Conservation (phyloP, 495 filamentous ascomycete species). For the Penicillium herquei region DNA sequence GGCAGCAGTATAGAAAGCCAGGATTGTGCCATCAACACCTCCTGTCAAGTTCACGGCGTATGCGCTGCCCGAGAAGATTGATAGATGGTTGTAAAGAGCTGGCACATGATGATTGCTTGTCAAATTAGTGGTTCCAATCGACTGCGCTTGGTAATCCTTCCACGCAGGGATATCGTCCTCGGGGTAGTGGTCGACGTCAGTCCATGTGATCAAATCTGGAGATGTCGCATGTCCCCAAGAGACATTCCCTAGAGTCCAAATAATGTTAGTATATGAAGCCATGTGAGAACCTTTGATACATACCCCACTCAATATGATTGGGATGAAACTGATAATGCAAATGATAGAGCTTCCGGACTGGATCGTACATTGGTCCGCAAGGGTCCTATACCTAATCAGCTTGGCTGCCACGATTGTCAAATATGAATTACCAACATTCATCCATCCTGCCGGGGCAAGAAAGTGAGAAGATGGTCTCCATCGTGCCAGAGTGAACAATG, state of each 20-base stretch:
- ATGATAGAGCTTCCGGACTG: constrained; percentile 11
- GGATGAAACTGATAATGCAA: constrained; percentile 20
- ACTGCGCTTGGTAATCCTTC: constrained; percentile 15
- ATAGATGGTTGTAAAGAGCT: constrained; percentile 15
- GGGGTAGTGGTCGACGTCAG: constrained; percentile 13
- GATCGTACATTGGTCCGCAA: constrained; percentile 17
- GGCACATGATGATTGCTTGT: constrained; percentile 14
- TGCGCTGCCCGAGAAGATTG: constrained; percentile 14
- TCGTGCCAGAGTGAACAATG: constrained; percentile 7
- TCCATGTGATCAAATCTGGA: constrained; percentile 15
- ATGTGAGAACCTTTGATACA: not conserved
- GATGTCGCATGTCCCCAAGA: constrained; percentile 21
- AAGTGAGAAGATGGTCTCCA: constrained; percentile 20
- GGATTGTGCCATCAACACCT: constrained; percentile 11
- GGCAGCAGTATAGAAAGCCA: constrained; percentile 15
- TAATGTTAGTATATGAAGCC: not conserved
- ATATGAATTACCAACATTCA: constrained; percentile 11
- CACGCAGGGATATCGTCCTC: constrained; percentile 14
- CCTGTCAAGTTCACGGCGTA: constrained; percentile 14
- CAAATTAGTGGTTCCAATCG: constrained; percentile 14
- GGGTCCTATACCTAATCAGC: constrained; percentile 8
- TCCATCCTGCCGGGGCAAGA: constrained; percentile 20
- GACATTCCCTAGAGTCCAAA: constrained; percentile 8
- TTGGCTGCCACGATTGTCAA: not conserved
- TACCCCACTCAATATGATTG: constrained; percentile 19